phyloP scores from a whole-genome alignment of 192 early-diverging fungal genomes.

The Tieghemiomyces parasiticus region DNA sequence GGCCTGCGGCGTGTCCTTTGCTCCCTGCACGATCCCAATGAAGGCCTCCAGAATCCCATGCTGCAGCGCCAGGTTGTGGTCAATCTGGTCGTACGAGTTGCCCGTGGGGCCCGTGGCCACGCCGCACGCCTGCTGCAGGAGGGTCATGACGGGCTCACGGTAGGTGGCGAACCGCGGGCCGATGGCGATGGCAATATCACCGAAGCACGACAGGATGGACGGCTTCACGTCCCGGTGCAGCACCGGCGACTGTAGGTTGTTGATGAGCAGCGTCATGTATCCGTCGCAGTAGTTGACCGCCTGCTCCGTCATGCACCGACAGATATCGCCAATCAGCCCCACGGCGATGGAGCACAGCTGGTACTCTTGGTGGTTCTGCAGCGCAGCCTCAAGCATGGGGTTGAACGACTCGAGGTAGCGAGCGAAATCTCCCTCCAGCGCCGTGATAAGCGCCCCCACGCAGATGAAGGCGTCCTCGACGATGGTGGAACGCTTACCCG shows the following conservation, averaged over 20 bases:
- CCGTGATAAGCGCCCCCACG: conserved; percentile 64
- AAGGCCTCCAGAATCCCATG: conserved; percentile 90
- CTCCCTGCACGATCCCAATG: conserved; percentile 89
- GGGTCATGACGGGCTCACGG: conserved; percentile 67
- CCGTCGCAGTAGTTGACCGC: conserved; percentile 66
- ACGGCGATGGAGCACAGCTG: conserved; percentile 88
- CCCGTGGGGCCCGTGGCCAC: conserved; percentile 37
- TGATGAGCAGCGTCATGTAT: conserved; percentile 73
- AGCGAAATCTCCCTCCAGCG: conserved; percentile 71
- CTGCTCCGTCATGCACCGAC: conserved; percentile 56
- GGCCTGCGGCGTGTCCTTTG: conserved; percentile 59
- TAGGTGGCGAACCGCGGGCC: conserved; percentile 70
- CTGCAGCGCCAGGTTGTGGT: conserved; percentile 73
- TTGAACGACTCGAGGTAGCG: conserved; percentile 82
- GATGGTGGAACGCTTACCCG: conserved; percentile 62
- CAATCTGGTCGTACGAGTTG: conserved; percentile 61
- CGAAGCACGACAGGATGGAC: conserved; percentile 86
- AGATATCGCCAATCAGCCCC: conserved; percentile 95
- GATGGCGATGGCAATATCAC: conserved; percentile 95
- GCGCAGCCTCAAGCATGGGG: conserved; percentile 60
- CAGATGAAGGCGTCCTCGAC: conserved; percentile 87
- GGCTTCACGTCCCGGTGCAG: conserved; percentile 84
- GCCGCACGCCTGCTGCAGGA: conserved; percentile 69
- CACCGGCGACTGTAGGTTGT: conserved; percentile 58
- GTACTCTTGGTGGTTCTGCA: conserved; percentile 84